Evolutionary conservation across 2,329 filamentous ascomycete species (phyloP).

Genomic region (Ustulina deusta): DNA sequence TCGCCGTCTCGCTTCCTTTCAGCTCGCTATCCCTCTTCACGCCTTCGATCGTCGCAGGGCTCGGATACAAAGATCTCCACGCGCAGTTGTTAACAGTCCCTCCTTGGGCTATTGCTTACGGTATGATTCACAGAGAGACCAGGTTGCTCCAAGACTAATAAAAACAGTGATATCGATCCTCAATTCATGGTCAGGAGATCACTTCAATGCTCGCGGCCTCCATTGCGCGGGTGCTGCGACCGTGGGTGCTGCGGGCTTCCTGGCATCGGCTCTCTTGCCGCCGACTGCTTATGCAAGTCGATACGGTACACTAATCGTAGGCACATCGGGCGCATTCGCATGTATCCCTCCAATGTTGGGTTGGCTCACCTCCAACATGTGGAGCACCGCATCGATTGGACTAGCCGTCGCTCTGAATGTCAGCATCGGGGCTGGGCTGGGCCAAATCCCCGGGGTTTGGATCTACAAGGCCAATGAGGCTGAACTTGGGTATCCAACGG

Average conservation of each 20-base stretch:
- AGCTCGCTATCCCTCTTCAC: conserved; percentile 59
- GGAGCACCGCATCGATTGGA: conserved; percentile 72
- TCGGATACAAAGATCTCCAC: conserved; percentile 54
- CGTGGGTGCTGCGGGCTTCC: conserved; percentile 63
- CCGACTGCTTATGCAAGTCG: conserved; percentile 68
- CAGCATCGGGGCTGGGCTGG: conserved; percentile 72
- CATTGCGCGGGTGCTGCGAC: conserved; percentile 59
- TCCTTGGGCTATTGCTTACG: conserved; percentile 69
- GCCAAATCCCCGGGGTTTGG: conserved; percentile 80
- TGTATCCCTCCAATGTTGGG: conserved; percentile 75
- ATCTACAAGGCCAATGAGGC: conserved; percentile 76
- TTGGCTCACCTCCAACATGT: conserved; percentile 77
- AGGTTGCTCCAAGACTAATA: conserved; percentile 30
- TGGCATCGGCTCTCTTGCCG: conserved; percentile 73
- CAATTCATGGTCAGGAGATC: conserved; percentile 72
- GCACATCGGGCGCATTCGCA: conserved; percentile 73
- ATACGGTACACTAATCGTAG: conserved; percentile 78
- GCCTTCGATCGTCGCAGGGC: conserved; percentile 67
- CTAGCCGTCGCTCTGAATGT: conserved; percentile 79
- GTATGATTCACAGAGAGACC: conserved; percentile 36
- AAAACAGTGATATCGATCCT: conserved; percentile 52
- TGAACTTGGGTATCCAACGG: conserved; percentile 72
- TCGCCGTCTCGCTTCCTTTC: conserved; percentile 53
- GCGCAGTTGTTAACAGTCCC: conserved; percentile 76
- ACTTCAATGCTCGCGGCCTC: conserved; percentile 65